Evolutionary conservation across 163 green algal species (phyloP).

Genomic region (Scenedesmus sp.): DNA sequence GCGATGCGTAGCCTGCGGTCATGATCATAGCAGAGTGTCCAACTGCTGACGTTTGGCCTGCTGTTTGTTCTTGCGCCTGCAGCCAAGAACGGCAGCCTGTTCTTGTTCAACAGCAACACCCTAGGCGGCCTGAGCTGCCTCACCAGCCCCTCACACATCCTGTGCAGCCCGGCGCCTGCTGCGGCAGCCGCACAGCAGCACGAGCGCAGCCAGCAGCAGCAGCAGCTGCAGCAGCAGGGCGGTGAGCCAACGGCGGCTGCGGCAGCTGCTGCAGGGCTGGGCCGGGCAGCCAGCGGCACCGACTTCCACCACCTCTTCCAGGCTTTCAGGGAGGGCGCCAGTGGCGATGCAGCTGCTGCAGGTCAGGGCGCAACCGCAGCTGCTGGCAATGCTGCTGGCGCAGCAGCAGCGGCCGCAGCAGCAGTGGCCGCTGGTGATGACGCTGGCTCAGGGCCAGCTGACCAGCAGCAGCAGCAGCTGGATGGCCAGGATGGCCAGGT

Average conservation of each 20-base stretch:
- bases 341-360: background rate
- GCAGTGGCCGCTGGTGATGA: background rate
- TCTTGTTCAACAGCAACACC: slow-evolving; percentile 28
- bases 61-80: background rate
- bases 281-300: background rate
- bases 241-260: background rate
- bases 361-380: background rate
- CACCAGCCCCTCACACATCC: slow-evolving; percentile 9
- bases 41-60: no score
- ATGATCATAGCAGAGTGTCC: no score
- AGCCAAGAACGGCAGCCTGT: slow-evolving; percentile 7
- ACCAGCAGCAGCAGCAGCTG: background rate
- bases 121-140: slow-evolving; percentile 31
- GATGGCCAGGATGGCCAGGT: background rate
- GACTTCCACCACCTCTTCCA: slow-evolving; percentile 8
- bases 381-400: background rate
- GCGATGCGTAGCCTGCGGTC: no score
- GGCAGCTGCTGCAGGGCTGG: background rate
- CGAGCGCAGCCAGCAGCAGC: background rate
- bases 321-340: slow-evolving; percentile 3
- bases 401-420: background rate
- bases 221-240: background rate
- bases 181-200: background rate
- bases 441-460: background rate
- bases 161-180: background rate